These are phyloP conservation scores for Oryza punctata DNA, from an alignment of 176 grass and related monocot species.

Conservation along the genomic window DNA sequence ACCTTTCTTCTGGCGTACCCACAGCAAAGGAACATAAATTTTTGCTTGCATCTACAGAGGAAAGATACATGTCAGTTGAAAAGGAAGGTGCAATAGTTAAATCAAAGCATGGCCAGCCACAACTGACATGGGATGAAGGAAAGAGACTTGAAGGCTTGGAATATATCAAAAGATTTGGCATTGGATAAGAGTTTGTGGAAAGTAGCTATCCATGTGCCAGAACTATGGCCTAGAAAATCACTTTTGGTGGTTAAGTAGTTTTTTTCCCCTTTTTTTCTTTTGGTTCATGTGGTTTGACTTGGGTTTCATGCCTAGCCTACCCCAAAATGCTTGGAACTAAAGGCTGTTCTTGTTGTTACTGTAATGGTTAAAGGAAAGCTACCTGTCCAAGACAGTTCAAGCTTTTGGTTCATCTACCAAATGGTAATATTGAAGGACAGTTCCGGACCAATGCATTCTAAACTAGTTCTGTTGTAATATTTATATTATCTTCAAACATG, in stretches of 20 bases:
- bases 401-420: no score
- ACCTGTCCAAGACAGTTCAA: no score
- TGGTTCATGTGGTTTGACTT: neutral
- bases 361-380: no score
- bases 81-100: neutral
- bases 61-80: slow-evolving; percentile 39
- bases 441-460: no score
- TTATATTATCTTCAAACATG: no score
- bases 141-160: neutral
- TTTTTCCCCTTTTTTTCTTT: neutral
- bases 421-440: no score
- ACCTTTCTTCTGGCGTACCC: slow-evolving; percentile 69
- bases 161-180: neutral
- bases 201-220: neutral
- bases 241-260: neutral
- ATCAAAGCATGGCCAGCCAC: neutral
- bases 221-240: no score
- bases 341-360: no score
- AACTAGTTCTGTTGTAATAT: no score
- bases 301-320: neutral
- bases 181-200: neutral
- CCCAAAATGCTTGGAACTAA: no score
- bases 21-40: slow-evolving; percentile 78
- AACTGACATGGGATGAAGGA: neutral
- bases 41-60: slow-evolving; percentile 72